A percentile compares a stretch with the other conserved stretches of the same genome.
These are phyloP conservation scores for Zea mays DNA, from an alignment of 176 grass and related monocot genomes.

Conservation along the genomic window DNA sequence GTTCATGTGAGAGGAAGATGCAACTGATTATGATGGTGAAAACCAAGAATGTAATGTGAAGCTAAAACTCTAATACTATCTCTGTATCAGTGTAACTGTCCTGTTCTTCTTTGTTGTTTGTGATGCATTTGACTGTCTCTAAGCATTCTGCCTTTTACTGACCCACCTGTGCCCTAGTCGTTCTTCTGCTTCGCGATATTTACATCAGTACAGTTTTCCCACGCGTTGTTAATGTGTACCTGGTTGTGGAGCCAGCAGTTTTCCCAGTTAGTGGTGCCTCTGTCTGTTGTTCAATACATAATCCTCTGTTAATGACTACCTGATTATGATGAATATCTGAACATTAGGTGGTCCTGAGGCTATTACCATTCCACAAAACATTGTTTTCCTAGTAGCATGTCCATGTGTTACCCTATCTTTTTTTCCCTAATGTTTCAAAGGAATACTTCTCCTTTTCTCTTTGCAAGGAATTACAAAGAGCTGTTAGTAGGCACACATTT, in stretches of 20 bases:
- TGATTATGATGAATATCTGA: slow-evolving; percentile 3
- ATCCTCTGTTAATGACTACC: not conserved
- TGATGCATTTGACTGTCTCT: not conserved
- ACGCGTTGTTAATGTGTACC: not conserved
- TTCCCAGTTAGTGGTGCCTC: slow-evolving; percentile 6
- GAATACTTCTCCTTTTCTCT: not conserved
- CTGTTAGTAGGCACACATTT: not conserved
- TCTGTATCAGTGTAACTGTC: not conserved
- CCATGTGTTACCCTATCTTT: not conserved
- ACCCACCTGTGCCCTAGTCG: not conserved
- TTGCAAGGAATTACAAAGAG: not conserved
- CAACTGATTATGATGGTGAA: not conserved
- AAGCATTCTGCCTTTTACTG: not conserved
- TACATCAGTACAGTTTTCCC: not conserved
- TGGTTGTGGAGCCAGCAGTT: not conserved
- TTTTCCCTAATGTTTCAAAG: not conserved
- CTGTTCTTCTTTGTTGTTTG: not conserved
- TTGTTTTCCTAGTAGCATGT: not conserved
- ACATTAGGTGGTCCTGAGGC: not conserved
- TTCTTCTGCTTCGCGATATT: not conserved
- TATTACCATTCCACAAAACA: not conserved
- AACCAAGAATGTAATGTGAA: not conserved
- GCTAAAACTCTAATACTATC: too few species aligned
- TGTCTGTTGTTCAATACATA: not conserved
- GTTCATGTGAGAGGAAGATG: slow-evolving; percentile 6